These are phyloP conservation scores for Cutaneotrichosporon spelunceum DNA, from an alignment of 1,284 basidiomycete species.

Conservation along the genomic window DNA sequence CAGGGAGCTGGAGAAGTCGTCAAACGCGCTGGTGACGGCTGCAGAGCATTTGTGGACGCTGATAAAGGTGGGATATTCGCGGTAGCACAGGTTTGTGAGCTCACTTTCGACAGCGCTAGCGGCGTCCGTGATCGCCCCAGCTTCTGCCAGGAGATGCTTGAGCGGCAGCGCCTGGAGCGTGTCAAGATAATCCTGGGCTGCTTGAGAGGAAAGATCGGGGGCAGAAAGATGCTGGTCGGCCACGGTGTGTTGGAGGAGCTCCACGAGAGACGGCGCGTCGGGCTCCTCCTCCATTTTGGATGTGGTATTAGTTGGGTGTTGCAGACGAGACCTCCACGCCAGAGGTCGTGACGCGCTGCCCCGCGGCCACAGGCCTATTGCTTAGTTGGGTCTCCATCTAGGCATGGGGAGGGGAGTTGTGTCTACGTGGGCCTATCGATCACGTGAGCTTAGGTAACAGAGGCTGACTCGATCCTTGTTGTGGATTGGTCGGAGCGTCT, in stretches of 20 bases:
- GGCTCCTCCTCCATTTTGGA: slow-evolving; percentile 26
- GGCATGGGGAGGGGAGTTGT: too few species aligned
- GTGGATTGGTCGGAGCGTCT: neutral
- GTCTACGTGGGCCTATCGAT: neutral
- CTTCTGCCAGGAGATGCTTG: slow-evolving; percentile 65
- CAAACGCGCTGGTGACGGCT: slow-evolving; percentile 65
- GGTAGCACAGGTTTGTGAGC: slow-evolving; percentile 78
- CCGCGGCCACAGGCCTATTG: neutral
- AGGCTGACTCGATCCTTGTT: neutral
- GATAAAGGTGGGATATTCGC: slow-evolving; percentile 82
- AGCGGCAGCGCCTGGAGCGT: slow-evolving; percentile 66
- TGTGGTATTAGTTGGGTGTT: neutral
- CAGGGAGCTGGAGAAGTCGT: slow-evolving; percentile 62
- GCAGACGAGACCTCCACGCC: neutral
- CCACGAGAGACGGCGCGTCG: slow-evolving; percentile 30
- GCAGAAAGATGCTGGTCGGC: slow-evolving; percentile 6
- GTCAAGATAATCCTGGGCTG: slow-evolving; percentile 40
- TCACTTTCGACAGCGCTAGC: slow-evolving; percentile 78
- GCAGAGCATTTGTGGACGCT: slow-evolving; percentile 62
- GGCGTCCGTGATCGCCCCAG: slow-evolving; percentile 69
- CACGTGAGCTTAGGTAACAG: neutral
- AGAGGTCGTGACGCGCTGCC: neutral
- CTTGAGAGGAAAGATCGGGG: slow-evolving; percentile 27
- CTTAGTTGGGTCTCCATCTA: neutral
- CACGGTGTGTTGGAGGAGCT: slow-evolving; percentile 34